phyloP scores from a whole-genome alignment of 106 monocot species.

The Chionographis japonica region DNA sequence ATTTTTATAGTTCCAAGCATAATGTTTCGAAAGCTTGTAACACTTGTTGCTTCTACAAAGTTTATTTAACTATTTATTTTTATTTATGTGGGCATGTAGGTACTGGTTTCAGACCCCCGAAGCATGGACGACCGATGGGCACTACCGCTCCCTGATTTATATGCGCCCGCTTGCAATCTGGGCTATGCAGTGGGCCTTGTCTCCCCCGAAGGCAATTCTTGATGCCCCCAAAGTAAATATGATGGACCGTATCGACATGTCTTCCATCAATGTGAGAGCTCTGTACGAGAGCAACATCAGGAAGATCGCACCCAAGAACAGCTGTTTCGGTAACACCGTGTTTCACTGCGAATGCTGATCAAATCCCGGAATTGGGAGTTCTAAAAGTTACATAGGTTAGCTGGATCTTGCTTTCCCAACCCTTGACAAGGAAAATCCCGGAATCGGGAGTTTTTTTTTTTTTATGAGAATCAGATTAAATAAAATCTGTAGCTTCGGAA shows the following conservation, averaged over 20 bases:
- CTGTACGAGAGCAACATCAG: conserved; percentile 37
- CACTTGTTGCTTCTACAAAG: not conserved
- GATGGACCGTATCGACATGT: conserved; percentile 77
- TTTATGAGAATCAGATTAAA: not conserved
- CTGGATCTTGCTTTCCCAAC: not conserved
- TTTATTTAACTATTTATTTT: not conserved
- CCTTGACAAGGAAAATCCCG: not conserved
- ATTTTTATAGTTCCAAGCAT: too few relatives aligned
- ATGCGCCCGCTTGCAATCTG: conserved; percentile 99
- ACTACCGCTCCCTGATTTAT: conserved; percentile 85
- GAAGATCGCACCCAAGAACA: conserved; percentile 49
- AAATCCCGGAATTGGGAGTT: not conserved
- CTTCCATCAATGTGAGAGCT: conserved; percentile 38
- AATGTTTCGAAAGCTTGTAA: not conserved
- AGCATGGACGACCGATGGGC: conserved; percentile 92
- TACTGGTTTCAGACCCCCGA: conserved; percentile 99
- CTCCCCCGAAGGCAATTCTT: conserved; percentile 78
- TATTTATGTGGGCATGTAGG: conserved; percentile 25
- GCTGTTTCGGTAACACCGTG: conserved; percentile 58
- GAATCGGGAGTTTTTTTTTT: conserved; percentile 4
- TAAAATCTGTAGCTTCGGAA: not conserved
- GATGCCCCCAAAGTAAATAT: conserved; percentile 79
- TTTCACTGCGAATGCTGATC: conserved; percentile 83
- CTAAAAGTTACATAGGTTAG: not conserved
- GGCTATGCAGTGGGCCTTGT: conserved; percentile 96